phyloP scores from a whole-genome alignment of 805 yeast genomes.

The Ogataea nonfermentans region DNA sequence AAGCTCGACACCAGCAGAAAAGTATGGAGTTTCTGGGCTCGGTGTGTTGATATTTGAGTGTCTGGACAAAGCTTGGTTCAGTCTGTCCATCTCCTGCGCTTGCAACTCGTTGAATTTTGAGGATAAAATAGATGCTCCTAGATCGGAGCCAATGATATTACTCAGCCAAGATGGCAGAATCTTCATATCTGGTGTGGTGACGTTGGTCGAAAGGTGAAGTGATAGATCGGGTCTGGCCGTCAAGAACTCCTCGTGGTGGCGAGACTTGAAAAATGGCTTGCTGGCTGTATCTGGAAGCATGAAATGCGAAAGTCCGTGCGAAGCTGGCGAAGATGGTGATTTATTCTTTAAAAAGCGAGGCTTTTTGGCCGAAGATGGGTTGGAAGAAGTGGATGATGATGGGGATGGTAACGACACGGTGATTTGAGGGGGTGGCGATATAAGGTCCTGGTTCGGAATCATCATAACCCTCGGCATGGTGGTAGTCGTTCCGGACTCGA shows the following conservation, averaged over 20 bases:
- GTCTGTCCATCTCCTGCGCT: slow-evolving; percentile 62
- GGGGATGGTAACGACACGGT: slow-evolving; percentile 19
- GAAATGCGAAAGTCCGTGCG: slow-evolving; percentile 51
- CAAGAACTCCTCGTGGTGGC: slow-evolving; percentile 54
- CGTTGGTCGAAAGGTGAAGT: slow-evolving; percentile 25
- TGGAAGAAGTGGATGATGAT: slow-evolving; percentile 25
- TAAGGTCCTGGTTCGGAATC: slow-evolving; percentile 14
- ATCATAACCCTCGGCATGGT: slow-evolving; percentile 20
- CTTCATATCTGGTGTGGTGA: slow-evolving; percentile 21
- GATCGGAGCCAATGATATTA: slow-evolving; percentile 33
- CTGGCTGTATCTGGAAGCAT: slow-evolving; percentile 45
- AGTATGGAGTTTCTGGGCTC: slow-evolving; percentile 38
- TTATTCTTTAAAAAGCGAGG: slow-evolving; percentile 11
- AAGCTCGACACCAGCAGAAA: slow-evolving; percentile 76
- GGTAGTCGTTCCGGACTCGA: slow-evolving; percentile 28
- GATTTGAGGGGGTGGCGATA: slow-evolving; percentile 18
- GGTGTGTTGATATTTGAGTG: slow-evolving; percentile 20
- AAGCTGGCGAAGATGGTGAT: slow-evolving; percentile 24
- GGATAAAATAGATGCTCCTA: slow-evolving; percentile 40
- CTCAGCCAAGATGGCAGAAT: slow-evolving; percentile 57
- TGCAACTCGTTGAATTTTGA: slow-evolving; percentile 67
- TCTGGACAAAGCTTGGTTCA: slow-evolving; percentile 44
- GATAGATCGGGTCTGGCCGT: slow-evolving; percentile 27
- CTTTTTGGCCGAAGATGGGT: slow-evolving; percentile 5
- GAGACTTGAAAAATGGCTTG: slow-evolving; percentile 44